Conservation (phyloP, 1,284 basidiomycete species). For the Erythrobasidium hasegawianum region DNA sequence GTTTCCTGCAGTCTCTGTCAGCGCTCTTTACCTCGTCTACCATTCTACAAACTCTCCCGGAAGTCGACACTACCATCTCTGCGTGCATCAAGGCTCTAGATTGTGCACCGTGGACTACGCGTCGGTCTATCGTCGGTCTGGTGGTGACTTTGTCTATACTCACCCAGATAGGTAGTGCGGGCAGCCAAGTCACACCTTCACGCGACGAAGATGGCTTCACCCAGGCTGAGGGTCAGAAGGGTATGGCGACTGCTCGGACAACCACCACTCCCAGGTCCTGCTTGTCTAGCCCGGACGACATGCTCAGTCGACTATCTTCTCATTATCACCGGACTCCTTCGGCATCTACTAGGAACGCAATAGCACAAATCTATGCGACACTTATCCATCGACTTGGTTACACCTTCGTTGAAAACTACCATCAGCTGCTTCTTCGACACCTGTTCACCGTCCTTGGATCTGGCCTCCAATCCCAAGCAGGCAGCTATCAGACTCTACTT, state of each 20-base stretch:
- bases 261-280: too few species aligned
- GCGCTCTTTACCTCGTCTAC: slow-evolving; percentile 46
- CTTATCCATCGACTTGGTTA: neutral
- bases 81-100: slow-evolving; percentile 75
- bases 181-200: slow-evolving; percentile 47
- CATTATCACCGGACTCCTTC: slow-evolving; percentile 58
- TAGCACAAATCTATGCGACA: neutral
- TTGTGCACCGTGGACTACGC: slow-evolving; percentile 74
- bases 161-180: slow-evolving; percentile 69
- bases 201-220: slow-evolving; percentile 49
- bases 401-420: neutral
- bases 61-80: slow-evolving; percentile 69
- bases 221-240: neutral
- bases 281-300: slow-evolving; percentile 64
- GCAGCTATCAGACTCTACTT: neutral
- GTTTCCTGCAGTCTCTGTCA: slow-evolving; percentile 44
- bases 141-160: slow-evolving; percentile 77
- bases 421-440: neutral
- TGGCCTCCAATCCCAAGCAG: neutral
- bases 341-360: neutral
- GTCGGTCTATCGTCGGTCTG: slow-evolving; percentile 71
- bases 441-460: neutral
- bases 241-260: too few species aligned
- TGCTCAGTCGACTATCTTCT: slow-evolving; percentile 71
- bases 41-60: slow-evolving; percentile 54